These are phyloP conservation scores for Austroboletus niveus DNA, from an alignment of 1,284 basidiomycete species.

Conservation along the genomic window DNA sequence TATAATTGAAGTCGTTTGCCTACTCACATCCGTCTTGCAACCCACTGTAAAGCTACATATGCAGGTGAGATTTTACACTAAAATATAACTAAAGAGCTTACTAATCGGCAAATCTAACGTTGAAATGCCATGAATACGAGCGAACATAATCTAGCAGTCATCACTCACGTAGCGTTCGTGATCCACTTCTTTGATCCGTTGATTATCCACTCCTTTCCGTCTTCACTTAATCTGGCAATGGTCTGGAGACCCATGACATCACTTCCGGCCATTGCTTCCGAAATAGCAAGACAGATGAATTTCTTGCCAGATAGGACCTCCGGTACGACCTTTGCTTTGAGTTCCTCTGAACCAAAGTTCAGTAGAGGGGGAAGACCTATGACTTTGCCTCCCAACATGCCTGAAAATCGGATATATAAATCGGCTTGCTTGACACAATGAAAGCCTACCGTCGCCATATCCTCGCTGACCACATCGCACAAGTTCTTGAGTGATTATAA, in stretches of 20 bases:
- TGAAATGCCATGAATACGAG: constrained; percentile 1
- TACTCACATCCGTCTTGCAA: constrained; percentile 58
- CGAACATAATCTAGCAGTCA: background rate
- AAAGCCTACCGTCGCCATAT: constrained; percentile 55
- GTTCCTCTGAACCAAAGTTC: constrained; percentile 78
- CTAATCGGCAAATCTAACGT: constrained; percentile 55
- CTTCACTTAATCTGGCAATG: constrained; percentile 78
- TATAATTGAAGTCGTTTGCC: background rate
- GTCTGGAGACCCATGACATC: constrained; percentile 85
- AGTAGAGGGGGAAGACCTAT: constrained; percentile 81
- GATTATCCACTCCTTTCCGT: constrained; percentile 84
- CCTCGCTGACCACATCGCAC: constrained; percentile 72
- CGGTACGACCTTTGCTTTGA: constrained; percentile 77
- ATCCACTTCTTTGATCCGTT: constrained; percentile 87
- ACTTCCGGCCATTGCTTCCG: constrained; percentile 87
- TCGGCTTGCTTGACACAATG: background rate
- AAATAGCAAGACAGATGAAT: constrained; percentile 81
- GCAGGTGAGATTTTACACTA: background rate
- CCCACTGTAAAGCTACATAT: constrained; percentile 59
- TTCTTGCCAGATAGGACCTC: constrained; percentile 82
- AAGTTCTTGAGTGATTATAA: constrained; percentile 89
- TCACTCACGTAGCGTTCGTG: constrained; percentile 66
- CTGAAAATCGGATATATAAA: constrained; percentile 32
- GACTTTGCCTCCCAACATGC: constrained; percentile 70
- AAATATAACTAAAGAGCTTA: constrained; percentile 17